Evolutionary conservation across 2,329 filamentous ascomycete genomes (phyloP).

Genomic region (Dactylonectria estremocensis): DNA sequence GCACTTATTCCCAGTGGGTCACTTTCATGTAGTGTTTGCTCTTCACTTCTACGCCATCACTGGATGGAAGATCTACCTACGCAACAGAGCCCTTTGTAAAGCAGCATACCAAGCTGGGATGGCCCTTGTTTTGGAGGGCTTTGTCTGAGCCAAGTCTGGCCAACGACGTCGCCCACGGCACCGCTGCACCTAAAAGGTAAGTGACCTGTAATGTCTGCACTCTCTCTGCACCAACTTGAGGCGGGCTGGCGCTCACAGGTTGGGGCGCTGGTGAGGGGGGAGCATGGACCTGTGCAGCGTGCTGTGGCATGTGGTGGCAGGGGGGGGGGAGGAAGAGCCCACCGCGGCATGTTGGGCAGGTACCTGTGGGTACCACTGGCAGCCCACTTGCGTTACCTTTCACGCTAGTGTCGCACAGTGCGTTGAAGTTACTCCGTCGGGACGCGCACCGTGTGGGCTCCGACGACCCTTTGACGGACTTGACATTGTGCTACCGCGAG

Average conservation of each 20-base stretch:
- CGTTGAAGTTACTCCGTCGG: neutral
- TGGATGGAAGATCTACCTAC: no score
- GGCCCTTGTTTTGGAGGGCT: no score
- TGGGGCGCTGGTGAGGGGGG: conserved; percentile 14
- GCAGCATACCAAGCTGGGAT: no score
- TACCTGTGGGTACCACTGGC: conserved; percentile 12
- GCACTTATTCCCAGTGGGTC: no score
- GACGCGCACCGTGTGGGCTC: neutral
- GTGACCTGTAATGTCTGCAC: conserved; percentile 6
- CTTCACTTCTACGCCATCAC: no score
- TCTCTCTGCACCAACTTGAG: conserved; percentile 4
- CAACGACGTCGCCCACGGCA: no score
- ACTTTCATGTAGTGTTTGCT: no score
- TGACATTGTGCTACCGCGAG: neutral
- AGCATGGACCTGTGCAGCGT: conserved; percentile 17
- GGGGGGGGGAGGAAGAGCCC: conserved; percentile 17
- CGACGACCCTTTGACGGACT: neutral
- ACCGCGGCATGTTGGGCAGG: conserved; percentile 20
- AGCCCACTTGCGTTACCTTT: conserved; percentile 3
- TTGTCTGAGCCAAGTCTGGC: no score
- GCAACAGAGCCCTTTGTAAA: no score
- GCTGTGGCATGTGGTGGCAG: conserved; percentile 23
- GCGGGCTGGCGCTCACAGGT: conserved; percentile 4
- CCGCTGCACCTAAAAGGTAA: no score
- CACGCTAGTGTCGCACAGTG: neutral